Evolutionary conservation across 768 basidiomycete genomes (phyloP), one percentile per base, ranked within the genome.

Genomic region (Amanita phalloides): DNA sequence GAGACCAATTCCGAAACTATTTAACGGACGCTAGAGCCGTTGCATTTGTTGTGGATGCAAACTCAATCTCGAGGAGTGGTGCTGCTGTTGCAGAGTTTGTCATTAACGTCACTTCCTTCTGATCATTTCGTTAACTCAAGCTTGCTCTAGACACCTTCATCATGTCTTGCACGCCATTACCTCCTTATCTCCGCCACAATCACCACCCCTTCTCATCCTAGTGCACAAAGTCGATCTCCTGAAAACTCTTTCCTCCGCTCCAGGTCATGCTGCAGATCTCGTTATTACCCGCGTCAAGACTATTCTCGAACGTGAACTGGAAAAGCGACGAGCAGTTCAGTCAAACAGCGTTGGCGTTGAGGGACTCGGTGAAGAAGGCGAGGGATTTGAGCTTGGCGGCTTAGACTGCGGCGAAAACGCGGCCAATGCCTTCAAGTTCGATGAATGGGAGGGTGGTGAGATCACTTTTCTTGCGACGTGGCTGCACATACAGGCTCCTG

Each of bases 381-480:
- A 78, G 55, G 65, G 69, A 30, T 69, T 77, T 3, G 85, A 86
- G 47, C 66, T 86, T 66, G 86, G 84, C 33, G 88, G 89, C 0
- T 64, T 92, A 50, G 87, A 90, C 45, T 86, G 84, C 60, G 73
- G 66, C 49, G 77, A 76, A 21, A 65, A 68, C 30, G 70, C 71
- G 25, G 75, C 72, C 11, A 75, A 73, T 0, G 55, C 67, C 17
- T 92, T 92, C 71, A 81, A 71, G 57, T 91, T 91, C 59, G 74
- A 73, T 3, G 80, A 84, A 39, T 92, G 89, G 89, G 89, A 90
- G 57, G 90, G 87, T 2, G 89, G 90, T 6, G 82, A 88, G n/a
- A 69, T 90, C 17, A 61, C 70, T 1, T 85, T 90, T 58, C 54
- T 83, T 32, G 84, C 78, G 25, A 82, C 79, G 0, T 84, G 75